Conservation (phyloP, 208 protist species). For the Trichomonas tenax region DNA sequence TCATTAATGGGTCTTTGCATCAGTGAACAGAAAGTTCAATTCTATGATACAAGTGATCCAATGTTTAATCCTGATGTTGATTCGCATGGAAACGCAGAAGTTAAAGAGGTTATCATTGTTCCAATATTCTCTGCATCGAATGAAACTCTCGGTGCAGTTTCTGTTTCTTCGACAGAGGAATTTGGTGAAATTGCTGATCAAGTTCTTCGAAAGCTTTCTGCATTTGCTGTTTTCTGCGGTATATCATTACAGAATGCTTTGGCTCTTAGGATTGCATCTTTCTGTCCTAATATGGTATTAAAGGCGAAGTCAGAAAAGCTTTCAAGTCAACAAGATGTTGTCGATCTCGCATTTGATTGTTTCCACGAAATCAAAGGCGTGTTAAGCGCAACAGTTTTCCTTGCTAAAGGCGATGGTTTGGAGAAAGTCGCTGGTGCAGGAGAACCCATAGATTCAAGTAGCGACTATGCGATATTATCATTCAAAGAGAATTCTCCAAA, state of each 20-base stretch:
- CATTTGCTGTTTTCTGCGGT: not conserved
- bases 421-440: not conserved
- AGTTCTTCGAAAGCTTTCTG: not conserved
- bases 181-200: not conserved
- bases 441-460: not conserved
- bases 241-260: not conserved
- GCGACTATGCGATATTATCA: not conserved
- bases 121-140: not conserved
- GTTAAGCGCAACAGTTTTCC: not conserved
- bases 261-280: not conserved
- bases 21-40: not conserved
- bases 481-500: not conserved
- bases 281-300: not conserved
- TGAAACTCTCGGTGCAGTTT: not conserved
- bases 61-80: not conserved
- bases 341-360: not conserved
- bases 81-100: not conserved
- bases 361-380: not conserved
- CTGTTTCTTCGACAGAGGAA: not conserved
- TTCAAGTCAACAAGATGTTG: not conserved
- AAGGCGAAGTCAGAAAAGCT: not conserved
- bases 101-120: not conserved
- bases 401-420: not conserved
- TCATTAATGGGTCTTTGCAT: not conserved
- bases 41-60: not conserved